Evolutionary conservation across 1,284 basidiomycete species (phyloP).

Genomic region (Sporisorium iseilematis-ciliati): DNA sequence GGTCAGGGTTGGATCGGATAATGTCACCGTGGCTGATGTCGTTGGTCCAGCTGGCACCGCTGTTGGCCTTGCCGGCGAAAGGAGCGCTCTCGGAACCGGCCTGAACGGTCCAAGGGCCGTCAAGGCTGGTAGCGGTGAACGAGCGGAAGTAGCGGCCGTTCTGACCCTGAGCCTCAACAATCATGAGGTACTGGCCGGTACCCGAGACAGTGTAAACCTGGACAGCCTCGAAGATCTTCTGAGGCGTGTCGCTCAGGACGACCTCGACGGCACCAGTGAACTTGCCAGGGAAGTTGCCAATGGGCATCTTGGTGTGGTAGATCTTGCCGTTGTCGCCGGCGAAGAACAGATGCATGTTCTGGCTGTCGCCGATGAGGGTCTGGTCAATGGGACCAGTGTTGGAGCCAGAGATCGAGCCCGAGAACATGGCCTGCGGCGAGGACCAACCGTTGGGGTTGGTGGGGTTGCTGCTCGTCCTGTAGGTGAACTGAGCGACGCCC

Average conservation of each 20-base stretch:
- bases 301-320: slow-evolving; percentile 33
- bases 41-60: slow-evolving; percentile 30
- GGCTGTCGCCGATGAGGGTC: slow-evolving; percentile 33
- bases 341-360: slow-evolving; percentile 36
- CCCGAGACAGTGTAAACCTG: slow-evolving; percentile 39
- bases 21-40: slow-evolving; percentile 43
- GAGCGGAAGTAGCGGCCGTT: slow-evolving; percentile 40
- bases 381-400: slow-evolving; percentile 34
- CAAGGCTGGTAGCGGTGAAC: slow-evolving; percentile 27
- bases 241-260: slow-evolving; percentile 22
- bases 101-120: slow-evolving; percentile 29
- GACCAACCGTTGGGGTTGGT: slow-evolving; percentile 37
- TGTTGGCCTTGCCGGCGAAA: slow-evolving; percentile 44
- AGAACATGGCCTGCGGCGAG: slow-evolving; percentile 15
- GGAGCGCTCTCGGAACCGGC: slow-evolving; percentile 33
- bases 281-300: slow-evolving; percentile 24
- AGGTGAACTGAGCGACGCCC: slow-evolving; percentile 15
- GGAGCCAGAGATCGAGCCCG: slow-evolving; percentile 9
- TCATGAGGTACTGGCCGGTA: slow-evolving; percentile 41
- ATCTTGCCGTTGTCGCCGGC: slow-evolving; percentile 39
- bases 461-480: slow-evolving; percentile 25
- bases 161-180: slow-evolving; percentile 29
- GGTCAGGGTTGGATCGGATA: slow-evolving; percentile 34
- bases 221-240: slow-evolving; percentile 31
- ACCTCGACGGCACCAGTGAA: slow-evolving; percentile 27